Evolutionary conservation across 169 alveolate genomes (phyloP).

Genomic region (Plasmodium knowlesi): DNA sequence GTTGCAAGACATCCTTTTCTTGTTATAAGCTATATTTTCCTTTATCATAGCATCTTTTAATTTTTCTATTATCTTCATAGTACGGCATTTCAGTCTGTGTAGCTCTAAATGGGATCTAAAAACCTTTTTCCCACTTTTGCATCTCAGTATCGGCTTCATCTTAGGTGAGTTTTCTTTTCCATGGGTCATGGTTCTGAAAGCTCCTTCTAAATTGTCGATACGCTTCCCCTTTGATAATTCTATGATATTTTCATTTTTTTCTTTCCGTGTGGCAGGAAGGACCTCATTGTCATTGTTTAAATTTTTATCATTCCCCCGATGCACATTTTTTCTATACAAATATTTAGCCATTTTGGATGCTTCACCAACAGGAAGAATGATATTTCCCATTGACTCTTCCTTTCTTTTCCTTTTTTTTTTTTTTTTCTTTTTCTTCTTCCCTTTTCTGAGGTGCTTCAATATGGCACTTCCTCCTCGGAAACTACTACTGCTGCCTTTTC

Average conservation of each 20-base stretch:
- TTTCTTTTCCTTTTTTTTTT: slow-evolving; percentile 17
- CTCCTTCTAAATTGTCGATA: neutral
- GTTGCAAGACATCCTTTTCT: neutral
- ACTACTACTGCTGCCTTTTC: neutral
- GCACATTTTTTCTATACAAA: neutral
- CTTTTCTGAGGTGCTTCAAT: neutral
- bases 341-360: neutral
- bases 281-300: neutral
- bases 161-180: neutral
- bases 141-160: neutral
- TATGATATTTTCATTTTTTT: neutral
- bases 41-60: slow-evolving; percentile 13
- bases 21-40: slow-evolving; percentile 1
- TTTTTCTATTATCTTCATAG: slow-evolving; percentile 6
- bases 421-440: slow-evolving; percentile 14
- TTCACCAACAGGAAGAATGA: neutral
- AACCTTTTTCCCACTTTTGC: neutral
- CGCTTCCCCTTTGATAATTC: neutral
- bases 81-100: neutral
- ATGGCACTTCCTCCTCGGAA: neutral
- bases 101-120: neutral
- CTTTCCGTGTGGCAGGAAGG: neutral
- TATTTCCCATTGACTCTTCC: neutral
- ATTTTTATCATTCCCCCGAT: neutral
- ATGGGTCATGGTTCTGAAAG: neutral